These are phyloP conservation scores for Verticillium longisporum DNA, from an alignment of 2,329 filamentous ascomycete species.

Conservation along the genomic window DNA sequence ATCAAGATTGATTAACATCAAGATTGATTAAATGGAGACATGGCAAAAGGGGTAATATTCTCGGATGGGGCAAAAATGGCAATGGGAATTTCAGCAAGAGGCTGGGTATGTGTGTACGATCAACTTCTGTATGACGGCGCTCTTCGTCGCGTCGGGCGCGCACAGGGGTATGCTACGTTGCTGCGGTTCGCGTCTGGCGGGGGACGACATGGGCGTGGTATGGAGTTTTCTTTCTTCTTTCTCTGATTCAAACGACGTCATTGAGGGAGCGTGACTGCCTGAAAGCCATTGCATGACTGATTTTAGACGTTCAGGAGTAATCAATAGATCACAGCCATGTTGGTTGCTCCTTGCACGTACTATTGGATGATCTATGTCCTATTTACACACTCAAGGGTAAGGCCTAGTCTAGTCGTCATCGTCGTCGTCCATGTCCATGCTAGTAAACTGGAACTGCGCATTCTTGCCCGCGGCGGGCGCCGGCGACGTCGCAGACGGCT, in stretches of 20 bases:
- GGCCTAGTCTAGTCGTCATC: constrained; percentile 24
- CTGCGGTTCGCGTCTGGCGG: not conserved
- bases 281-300: not conserved
- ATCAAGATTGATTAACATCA: too few relatives aligned
- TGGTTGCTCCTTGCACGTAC: not conserved
- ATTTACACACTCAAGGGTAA: not conserved
- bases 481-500: constrained; percentile 25
- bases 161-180: not conserved
- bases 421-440: constrained; percentile 45
- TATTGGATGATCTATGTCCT: not conserved
- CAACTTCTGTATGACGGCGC: not conserved
- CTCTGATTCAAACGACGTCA: not conserved
- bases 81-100: not conserved
- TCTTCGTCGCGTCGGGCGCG: not conserved
- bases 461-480: constrained; percentile 25
- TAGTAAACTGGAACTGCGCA: constrained; percentile 52
- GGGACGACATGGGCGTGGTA: not conserved
- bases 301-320: not conserved
- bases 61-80: not conserved
- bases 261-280: not conserved
- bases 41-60: not conserved
- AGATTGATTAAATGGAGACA: constrained; percentile 67
- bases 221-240: not conserved
- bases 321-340: not conserved
- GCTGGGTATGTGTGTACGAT: not conserved